Base-by-base conservation (phyloP, 2,329 filamentous ascomycete species). In the Aspergillus tanneri region DNA sequence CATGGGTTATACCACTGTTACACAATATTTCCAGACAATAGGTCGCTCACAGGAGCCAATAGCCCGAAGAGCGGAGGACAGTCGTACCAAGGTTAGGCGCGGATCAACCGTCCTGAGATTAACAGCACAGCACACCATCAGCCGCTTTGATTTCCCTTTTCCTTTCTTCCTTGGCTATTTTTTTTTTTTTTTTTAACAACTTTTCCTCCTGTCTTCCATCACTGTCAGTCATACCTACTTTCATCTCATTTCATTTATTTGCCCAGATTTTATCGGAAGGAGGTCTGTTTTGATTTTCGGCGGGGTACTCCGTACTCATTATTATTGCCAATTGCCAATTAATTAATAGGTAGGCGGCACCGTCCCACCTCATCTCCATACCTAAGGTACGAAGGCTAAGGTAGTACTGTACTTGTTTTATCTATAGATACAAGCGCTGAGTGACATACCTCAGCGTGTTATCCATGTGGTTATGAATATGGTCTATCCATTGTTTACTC, bases 381-480 rank as follows among this genome's bases (percentile, higher is more conserved):
- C 30, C 30, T 4, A 18, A 34, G 30, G 1, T 18, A 18, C 19
- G 16, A 19, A 9, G 30, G 30, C 30, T 34, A 8, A 34, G 30
- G 11, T 18, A 34, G 14, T 34, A 18, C 16, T 10, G 10, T 10
- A 5, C 12, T 10, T 34, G 4, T 7, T 12, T 34, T 34, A 8
- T 12, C 16, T 21, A 12, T n/a, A 40, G 24, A 14, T 14, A 24
- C 37, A 18, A 61, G 65, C 61, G 62, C 63, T 66, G 63, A 60
- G 50, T 50, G 59, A 59, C 34, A 28, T 54, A 49, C 62, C 63
- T 64, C 64, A 59, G 65, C 66, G 65, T 63, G 59, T 44, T 16
- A 48, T 54, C 49, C 35, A 57, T 55, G 54, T 48, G 51, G 47
- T 44, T 49, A 52, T 60, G 60, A 68, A 62, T 52, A 68, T 68